Conservation (phyloP, 2,329 filamentous ascomycete species). For the Byssoonygena ceratinophila region DNA sequence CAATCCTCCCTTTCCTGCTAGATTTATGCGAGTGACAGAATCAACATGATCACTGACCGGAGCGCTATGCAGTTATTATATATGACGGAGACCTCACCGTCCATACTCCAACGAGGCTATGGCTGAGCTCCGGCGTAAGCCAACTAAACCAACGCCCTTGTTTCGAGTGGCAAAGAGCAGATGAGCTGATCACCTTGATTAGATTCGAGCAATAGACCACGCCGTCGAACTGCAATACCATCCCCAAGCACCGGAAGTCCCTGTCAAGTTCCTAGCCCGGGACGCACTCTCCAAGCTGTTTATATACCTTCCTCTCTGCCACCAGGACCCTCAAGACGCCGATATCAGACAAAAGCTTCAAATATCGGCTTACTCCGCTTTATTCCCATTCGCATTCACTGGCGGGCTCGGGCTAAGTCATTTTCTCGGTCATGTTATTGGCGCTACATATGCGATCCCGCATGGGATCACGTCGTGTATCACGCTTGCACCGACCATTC, state of each 20-base stretch:
- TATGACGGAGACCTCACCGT: conserved; percentile 14
- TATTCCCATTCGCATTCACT: conserved; percentile 14
- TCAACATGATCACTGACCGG: neutral
- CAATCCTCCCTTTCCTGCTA: neutral
- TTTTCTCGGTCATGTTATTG: conserved; percentile 16
- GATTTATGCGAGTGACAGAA: too few species aligned
- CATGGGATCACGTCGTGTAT: conserved; percentile 18
- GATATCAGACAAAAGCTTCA: conserved; percentile 14
- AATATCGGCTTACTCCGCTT: conserved; percentile 13
- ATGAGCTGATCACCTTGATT: neutral
- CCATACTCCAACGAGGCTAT: conserved; percentile 12
- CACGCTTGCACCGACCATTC: conserved; percentile 13
- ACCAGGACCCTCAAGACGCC: conserved; percentile 14
- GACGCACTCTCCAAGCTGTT: conserved; percentile 13
- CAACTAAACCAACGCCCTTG: neutral
- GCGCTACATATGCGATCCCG: conserved; percentile 15
- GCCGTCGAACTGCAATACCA: conserved; percentile 16
- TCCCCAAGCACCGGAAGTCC: conserved; percentile 14
- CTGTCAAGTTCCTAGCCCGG: conserved; percentile 13
- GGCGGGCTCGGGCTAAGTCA: conserved; percentile 15
- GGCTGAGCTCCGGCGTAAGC: conserved; percentile 16
- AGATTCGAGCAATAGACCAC: conserved; percentile 17
- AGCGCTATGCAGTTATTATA: conserved; percentile 3
- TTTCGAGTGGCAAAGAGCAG: neutral
- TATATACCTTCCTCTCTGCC: conserved; percentile 12